Base-by-base conservation (phyloP, 495 filamentous ascomycete species). In the Podospora anserina region DNA sequence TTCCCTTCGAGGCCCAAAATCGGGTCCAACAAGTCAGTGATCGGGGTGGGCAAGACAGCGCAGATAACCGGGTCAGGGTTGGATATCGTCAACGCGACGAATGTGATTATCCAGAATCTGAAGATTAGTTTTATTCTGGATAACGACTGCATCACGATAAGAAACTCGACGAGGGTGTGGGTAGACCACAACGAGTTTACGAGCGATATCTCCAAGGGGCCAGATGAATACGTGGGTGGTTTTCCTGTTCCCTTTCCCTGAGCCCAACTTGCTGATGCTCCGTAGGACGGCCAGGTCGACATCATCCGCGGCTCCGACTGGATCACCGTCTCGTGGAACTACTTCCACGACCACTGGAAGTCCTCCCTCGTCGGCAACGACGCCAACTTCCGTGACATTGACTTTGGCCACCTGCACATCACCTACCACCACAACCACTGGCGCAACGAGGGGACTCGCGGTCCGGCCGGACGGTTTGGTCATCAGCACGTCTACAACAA, bases 101-200 rank as follows among this genome's bases (percentile, higher is more conserved):
- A 83, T 60, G 87, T 90, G 27, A 89, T 90, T 71, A 79, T 90
- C 65, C 86, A 83, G 7, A 89, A 90, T 78, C 71, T 91, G 54
- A 82, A 81, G 54, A 84, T 90, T 69, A 71, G 77, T 66, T 88
- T 88, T 63, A 88, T 89, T 27, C 82, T 82, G 7, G 79, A 80
- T 19, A 83, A 87, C 68, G 89, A 90, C 75, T 85, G 85, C 62
- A 86, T 90, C 72, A 84, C 79, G 64, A 82, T 90, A 60, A 81
- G 83, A 71, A 69, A 70, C 69, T 71, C 71, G 32, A 86, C 76
- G 60, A 86, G 90, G 61, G 82, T 91, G 28, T 90, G 88, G 88
- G 78, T 91, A 53, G 89, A 91, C 76, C 88, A 91, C 77, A 82
- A 82, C 74, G 88, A 91, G 75, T 80, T 91, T 6, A 84, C 83